Conservation (phyloP, 2,329 filamentous ascomycete species). For the Cercospora citrullina region DNA sequence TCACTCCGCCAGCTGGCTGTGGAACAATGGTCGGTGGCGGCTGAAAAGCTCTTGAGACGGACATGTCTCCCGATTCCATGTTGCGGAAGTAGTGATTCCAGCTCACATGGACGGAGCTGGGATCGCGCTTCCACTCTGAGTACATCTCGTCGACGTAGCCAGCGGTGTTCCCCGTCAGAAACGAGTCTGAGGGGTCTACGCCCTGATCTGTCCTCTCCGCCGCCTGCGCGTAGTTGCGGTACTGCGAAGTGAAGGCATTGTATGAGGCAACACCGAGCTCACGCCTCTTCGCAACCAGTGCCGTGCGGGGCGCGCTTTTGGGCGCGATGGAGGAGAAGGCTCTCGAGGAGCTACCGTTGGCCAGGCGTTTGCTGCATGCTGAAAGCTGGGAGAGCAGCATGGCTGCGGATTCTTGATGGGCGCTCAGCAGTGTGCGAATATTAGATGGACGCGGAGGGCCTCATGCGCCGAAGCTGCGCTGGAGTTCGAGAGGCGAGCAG, state of each 20-base stretch:
- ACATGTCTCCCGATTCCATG: slow-evolving; percentile 98
- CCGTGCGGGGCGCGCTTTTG: slow-evolving; percentile 40
- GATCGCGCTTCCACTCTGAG: slow-evolving; percentile 92
- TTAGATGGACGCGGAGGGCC: neutral
- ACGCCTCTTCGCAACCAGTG: slow-evolving; percentile 51
- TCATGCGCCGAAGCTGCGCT: slow-evolving; percentile 6
- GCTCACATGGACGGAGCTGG: slow-evolving; percentile 90
- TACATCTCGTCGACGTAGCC: slow-evolving; percentile 99
- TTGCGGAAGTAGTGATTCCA: slow-evolving; percentile 99
- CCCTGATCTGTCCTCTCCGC: slow-evolving; percentile 61
- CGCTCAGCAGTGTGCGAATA: slow-evolving; percentile 13
- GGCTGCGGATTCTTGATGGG: slow-evolving; percentile 33
- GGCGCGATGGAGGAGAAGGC: slow-evolving; percentile 45
- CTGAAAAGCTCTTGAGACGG: slow-evolving; percentile 93
- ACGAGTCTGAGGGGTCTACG: slow-evolving; percentile 88
- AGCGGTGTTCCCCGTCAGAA: slow-evolving; percentile 93
- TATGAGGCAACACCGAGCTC: slow-evolving; percentile 45
- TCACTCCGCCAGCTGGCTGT: slow-evolving; percentile 74
- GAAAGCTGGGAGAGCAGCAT: slow-evolving; percentile 73
- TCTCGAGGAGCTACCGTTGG: slow-evolving; percentile 55
- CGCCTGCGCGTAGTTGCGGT: slow-evolving; percentile 59
- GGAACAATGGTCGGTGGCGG: slow-evolving; percentile 91
- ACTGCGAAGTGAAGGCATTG: slow-evolving; percentile 49
- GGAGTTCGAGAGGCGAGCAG: neutral
- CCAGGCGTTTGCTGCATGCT: slow-evolving; percentile 65